A percentile compares a stretch with the other conserved stretches of the same genome.
phyloP scores from a whole-genome alignment of 768 basidiomycete species.

The Boletus tomentosulus region DNA sequence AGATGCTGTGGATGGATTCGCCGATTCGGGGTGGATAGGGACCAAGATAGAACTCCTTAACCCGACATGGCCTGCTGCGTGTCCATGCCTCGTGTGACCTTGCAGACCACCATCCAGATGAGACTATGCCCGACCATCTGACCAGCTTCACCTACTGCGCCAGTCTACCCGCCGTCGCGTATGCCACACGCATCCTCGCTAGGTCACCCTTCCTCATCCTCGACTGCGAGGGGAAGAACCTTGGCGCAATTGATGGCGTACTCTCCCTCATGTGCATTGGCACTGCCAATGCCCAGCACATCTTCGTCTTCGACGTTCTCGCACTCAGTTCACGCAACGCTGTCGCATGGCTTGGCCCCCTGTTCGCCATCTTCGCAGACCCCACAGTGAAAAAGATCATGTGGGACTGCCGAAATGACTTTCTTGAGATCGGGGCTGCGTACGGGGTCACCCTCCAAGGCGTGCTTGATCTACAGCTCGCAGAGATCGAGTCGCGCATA shows the following conservation, averaged over 20 bases:
- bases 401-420: constrained; percentile 43
- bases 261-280: constrained; percentile 37
- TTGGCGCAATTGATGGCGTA: constrained; percentile 29
- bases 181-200: constrained; percentile 20
- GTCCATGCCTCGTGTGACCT: constrained; percentile 15
- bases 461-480: constrained; percentile 41
- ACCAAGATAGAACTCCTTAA: no score
- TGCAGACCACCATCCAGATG: constrained; percentile 5
- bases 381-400: constrained; percentile 34
- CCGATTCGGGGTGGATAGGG: no score
- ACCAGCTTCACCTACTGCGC: constrained; percentile 23
- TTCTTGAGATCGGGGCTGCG: constrained; percentile 29
- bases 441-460: constrained; percentile 29
- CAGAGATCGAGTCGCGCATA: constrained; percentile 32
- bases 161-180: constrained; percentile 5
- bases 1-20: no score
- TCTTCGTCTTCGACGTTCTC: constrained; percentile 38
- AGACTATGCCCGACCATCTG: constrained; percentile 13
- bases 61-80: no score
- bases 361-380: constrained; percentile 29
- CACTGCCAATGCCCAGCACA: constrained; percentile 26
- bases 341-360: constrained; percentile 17
- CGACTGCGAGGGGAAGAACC: constrained; percentile 39
- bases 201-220: constrained; percentile 28
- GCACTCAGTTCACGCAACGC: constrained; percentile 16